These are phyloP conservation scores for Ogataea haglerorum DNA, from an alignment of 805 yeast species.

Conservation along the genomic window DNA sequence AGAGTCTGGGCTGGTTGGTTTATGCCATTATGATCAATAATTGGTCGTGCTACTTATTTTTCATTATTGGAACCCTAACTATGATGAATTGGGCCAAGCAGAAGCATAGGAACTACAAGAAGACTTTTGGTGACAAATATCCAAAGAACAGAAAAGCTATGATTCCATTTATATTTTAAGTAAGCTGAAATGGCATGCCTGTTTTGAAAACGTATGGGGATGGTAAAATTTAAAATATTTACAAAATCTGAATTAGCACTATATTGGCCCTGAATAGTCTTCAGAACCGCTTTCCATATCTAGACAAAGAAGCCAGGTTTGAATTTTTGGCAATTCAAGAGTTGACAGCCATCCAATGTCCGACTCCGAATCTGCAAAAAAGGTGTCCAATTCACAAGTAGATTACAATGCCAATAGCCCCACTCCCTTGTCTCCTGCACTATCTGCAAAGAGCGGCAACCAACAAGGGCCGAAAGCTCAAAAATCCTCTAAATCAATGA, in stretches of 20 bases:
- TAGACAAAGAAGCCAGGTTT: not conserved
- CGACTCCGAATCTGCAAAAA: constrained; percentile 9
- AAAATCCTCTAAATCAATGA: constrained; percentile 12
- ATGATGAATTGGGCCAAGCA: constrained; percentile 92
- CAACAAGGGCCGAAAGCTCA: constrained; percentile 15
- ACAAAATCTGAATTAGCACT: not conserved
- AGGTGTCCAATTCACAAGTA: not conserved
- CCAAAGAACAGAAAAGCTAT: constrained; percentile 75
- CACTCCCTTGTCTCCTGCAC: constrained; percentile 10
- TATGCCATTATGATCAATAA: constrained; percentile 72
- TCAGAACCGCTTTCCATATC: not conserved
- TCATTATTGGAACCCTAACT: constrained; percentile 67
- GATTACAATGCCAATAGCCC: constrained; percentile 3
- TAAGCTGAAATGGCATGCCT: not conserved
- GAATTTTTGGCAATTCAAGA: not conserved
- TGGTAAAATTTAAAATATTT: not conserved
- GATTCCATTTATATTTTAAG: constrained; percentile 68
- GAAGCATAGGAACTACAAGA: constrained; percentile 68
- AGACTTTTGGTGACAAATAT: constrained; percentile 72
- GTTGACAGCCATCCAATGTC: constrained; percentile 6
- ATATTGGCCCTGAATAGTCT: not conserved
- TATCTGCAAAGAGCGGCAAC: constrained; percentile 8
- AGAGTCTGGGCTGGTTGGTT: constrained; percentile 69
- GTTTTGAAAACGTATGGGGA: constrained; percentile 5
- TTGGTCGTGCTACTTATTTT: constrained; percentile 71